phyloP scores from a whole-genome alignment of 805 yeast genomes.

The Yarrowia porcina region DNA sequence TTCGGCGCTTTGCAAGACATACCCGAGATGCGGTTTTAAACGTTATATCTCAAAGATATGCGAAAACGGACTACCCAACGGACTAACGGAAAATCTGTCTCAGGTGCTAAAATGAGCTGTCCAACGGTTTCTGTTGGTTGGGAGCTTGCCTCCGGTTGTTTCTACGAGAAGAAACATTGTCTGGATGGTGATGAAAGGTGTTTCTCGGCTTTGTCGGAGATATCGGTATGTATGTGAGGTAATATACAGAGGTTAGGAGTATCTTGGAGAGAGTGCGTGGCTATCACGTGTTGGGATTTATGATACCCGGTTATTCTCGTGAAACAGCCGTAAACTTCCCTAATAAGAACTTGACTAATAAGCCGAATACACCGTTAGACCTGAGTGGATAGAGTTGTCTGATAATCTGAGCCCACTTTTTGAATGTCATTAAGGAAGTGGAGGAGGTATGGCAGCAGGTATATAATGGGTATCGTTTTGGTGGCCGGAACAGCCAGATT shows the following conservation, averaged over 20 bases:
- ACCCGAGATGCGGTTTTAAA: neutral
- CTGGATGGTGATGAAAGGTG: neutral
- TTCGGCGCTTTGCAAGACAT: neutral
- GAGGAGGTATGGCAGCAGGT: too few species aligned
- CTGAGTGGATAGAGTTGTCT: neutral
- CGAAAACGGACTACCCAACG: slow-evolving; percentile 13
- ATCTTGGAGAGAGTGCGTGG: neutral
- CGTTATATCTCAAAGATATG: neutral
- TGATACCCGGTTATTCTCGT: neutral
- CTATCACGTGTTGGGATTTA: neutral
- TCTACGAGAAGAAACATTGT: neutral
- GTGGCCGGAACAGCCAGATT: too few species aligned
- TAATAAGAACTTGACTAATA: too few species aligned
- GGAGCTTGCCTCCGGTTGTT: neutral
- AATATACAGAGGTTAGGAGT: neutral
- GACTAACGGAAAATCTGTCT: neutral
- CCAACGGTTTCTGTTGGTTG: neutral
- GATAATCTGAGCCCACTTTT: neutral
- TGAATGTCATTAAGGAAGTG: too few species aligned
- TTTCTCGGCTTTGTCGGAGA: neutral
- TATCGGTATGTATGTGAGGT: neutral
- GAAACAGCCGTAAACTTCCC: too few species aligned
- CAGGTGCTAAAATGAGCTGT: neutral
- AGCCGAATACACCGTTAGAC: neutral
- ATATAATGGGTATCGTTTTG: too few species aligned